Evolutionary conservation across 306 rosid genomes (phyloP).

Genomic region (Crataegus laevigata): DNA sequence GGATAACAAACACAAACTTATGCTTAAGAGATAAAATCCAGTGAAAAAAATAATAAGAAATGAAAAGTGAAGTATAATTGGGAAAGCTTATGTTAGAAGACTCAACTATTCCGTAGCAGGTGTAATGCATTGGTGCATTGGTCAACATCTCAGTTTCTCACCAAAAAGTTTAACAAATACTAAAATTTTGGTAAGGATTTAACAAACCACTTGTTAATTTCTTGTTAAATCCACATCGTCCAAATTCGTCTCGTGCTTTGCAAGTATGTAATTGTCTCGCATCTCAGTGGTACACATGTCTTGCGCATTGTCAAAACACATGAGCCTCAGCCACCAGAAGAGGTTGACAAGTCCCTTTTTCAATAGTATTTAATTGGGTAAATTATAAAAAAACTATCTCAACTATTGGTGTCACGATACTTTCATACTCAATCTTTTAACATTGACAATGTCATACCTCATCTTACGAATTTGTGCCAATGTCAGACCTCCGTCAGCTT

Average conservation of each 20-base stretch:
- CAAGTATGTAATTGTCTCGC: not conserved
- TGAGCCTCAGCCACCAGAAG: not conserved
- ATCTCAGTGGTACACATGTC: not conserved
- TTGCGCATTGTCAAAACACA: not conserved
- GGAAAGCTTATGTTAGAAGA: not conserved
- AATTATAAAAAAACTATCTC: no score
- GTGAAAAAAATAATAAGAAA: not conserved
- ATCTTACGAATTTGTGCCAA: no score
- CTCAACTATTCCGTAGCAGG: not conserved
- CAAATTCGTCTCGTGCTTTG: not conserved
- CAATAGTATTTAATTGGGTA: not conserved
- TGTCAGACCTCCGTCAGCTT: no score
- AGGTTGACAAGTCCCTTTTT: slow-evolving; percentile 8
- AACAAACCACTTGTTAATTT: not conserved
- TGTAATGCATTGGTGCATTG: not conserved
- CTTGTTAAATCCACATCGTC: not conserved
- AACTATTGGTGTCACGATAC: no score
- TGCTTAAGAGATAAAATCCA: no score
- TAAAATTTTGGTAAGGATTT: not conserved
- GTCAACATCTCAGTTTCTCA: not conserved
- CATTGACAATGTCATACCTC: no score
- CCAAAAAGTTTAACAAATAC: not conserved
- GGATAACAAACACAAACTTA: no score
- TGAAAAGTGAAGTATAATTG: not conserved
- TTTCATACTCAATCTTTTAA: no score